Evolutionary conservation across 768 basidiomycete genomes (phyloP).

Genomic region (Pleurotus tuoliensis): DNA sequence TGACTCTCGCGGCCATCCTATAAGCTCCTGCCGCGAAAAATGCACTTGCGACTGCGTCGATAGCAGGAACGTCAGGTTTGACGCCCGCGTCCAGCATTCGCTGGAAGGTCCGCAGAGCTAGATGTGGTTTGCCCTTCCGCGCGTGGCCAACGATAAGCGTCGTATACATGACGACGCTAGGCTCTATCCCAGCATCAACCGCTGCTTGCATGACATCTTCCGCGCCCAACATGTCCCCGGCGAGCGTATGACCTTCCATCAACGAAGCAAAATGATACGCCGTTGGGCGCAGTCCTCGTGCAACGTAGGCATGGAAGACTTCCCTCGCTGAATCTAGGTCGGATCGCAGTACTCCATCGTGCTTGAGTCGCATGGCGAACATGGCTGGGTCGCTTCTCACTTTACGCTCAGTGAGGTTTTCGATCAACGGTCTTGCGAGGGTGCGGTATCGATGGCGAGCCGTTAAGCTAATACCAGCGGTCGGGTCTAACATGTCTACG

Average conservation of each 20-base stretch:
- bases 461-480: conserved; percentile 39
- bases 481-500: conserved; percentile 41
- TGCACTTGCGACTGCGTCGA: conserved; percentile 69
- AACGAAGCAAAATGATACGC: conserved; percentile 70
- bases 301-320: conserved; percentile 55
- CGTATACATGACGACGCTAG: conserved; percentile 71
- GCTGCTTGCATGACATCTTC: conserved; percentile 52
- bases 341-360: conserved; percentile 50
- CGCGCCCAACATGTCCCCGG: conserved; percentile 59
- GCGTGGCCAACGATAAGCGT: conserved; percentile 72
- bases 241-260: conserved; percentile 66
- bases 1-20: conserved; percentile 44
- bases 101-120: conserved; percentile 53
- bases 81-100: conserved; percentile 61
- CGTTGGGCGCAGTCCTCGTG: conserved; percentile 68
- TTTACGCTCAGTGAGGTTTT: conserved; percentile 42
- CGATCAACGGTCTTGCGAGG: conserved; percentile 36
- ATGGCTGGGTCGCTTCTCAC: conserved; percentile 55
- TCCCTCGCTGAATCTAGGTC: conserved; percentile 49
- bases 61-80: conserved; percentile 63
- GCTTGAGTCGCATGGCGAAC: conserved; percentile 58
- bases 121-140: conserved; percentile 49
- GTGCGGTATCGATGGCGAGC: conserved; percentile 23
- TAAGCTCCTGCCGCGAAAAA: conserved; percentile 57
- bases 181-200: conserved; percentile 42